Percentiles rank a stretch among this genome's conserved stretches.
Evolutionary conservation across 441 rosid genomes (phyloP).

Genomic region (Codiaeum variegatum): DNA sequence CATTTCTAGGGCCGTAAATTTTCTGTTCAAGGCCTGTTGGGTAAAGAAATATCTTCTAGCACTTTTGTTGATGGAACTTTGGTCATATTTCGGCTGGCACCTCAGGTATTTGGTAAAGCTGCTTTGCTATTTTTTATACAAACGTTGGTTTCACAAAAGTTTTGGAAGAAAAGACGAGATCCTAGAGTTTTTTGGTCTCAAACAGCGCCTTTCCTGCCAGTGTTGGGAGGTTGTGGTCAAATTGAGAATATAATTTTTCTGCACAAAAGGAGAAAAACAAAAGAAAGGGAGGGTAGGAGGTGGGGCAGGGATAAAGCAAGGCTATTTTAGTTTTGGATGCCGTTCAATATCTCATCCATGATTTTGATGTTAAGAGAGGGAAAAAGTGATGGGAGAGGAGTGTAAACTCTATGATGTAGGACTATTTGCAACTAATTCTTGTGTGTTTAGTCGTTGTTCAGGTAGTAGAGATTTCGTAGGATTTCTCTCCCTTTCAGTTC

Average conservation of each 20-base stretch:
- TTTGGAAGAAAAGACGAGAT: neutral
- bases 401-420: neutral
- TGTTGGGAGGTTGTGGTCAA: neutral
- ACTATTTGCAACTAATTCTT: neutral
- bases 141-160: neutral
- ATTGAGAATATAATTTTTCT: neutral
- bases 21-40: conserved; percentile 83
- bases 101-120: conserved; percentile 51
- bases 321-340: too few species aligned
- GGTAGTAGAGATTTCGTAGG: neutral
- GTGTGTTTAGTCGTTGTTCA: neutral
- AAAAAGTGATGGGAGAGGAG: neutral
- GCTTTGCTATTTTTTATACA: neutral
- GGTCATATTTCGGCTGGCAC: conserved; percentile 91
- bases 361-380: neutral
- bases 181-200: neutral
- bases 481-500: neutral
- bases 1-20: conserved; percentile 73
- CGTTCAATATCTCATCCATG: neutral
- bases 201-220: neutral
- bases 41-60: conserved; percentile 45
- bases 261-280: neutral
- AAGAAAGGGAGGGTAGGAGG: neutral
- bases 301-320: neutral
- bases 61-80: conserved; percentile 65